Evolutionary conservation across 371 early-diverging fungal species (phyloP), one percentile per base, ranked within the genome.

Genomic region (Lichtheimia corymbifera): DNA sequence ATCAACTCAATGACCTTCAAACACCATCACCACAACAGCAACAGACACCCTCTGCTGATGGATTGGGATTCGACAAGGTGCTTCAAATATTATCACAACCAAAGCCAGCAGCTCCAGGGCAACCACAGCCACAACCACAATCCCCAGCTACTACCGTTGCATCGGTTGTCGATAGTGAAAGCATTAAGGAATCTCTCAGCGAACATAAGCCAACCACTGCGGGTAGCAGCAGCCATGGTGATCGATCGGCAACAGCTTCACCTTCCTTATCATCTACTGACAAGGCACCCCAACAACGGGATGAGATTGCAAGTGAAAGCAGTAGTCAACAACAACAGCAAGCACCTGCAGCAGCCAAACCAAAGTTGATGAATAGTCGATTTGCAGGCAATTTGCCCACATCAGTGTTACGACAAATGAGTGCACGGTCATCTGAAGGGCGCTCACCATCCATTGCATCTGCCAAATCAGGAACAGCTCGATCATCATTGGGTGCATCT

Each of bases 381-480:
- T 82, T 87, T 71, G 85, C 81, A 41, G 83, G 82, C 13, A 86
- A 85, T 47, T 66, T 87, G n/a, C 88, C 88, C 11, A 87, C 88
- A 5, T 84, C 86, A 25, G 88, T 87, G 13, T 73, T 85, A 45
- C 85, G 88, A 45, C 88, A 87, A 60, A 68, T 87, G 80, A 85
- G 86, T 53, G 80, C 85, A 11, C 74, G 80, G 54, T 76, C 83
- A 13, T 66, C 70, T 0, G 72, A 68, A 60, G 76, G 77, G 28
- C 70, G 59, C 52, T 75, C 79, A 2, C 76, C 76, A 13, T 72
- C 72, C 22, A 50, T 72, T 15, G 58, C 66, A 40, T 61, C 73
- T 15, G 62, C 20, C 14, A 74, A 69, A 50, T 66, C 66, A n/a
- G 64, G 55, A 24, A 22, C 50, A 22, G 20, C 52, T n/a, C 30